A percentile compares a stretch with the other conserved stretches of the same genome.
phyloP scores from a whole-genome alignment of 2,329 filamentous ascomycete genomes.

The Helotiales sp. region DNA sequence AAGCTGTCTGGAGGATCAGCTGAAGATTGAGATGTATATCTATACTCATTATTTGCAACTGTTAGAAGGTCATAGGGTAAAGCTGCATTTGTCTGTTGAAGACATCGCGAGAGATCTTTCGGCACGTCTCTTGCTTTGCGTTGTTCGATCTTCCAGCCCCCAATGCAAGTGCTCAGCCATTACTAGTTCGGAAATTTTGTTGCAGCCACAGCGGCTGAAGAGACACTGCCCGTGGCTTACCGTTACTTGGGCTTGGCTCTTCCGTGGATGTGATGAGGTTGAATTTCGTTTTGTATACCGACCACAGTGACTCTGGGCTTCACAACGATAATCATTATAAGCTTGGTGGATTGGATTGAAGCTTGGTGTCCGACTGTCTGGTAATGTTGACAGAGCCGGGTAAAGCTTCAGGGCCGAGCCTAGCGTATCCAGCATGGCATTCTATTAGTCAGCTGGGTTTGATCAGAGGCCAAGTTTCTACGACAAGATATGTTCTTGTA shows the following conservation, averaged over 20 bases:
- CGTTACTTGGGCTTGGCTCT: background rate
- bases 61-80: background rate
- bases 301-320: background rate
- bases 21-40: background rate
- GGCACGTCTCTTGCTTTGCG: slow-evolving; percentile 5
- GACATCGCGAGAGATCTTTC: background rate
- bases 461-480: too few species aligned
- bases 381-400: background rate
- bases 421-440: background rate
- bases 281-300: background rate
- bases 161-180: slow-evolving; percentile 18
- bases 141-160: slow-evolving; percentile 15
- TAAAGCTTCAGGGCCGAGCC: slow-evolving; percentile 14
- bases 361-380: background rate
- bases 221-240: slow-evolving; percentile 16
- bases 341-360: background rate
- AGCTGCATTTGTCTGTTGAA: slow-evolving; percentile 3
- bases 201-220: slow-evolving; percentile 23
- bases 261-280: background rate
- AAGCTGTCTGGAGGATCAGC: background rate
- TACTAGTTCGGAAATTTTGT: slow-evolving; percentile 12
- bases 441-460: too few species aligned
- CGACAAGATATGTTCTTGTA: too few species aligned
- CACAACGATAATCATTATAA: background rate
- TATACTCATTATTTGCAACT: slow-evolving; percentile 11